Evolutionary conservation across 768 basidiomycete species (phyloP), one percentile per base, ranked within the genome.

Genomic region (Pleurotus tuber-regium): DNA sequence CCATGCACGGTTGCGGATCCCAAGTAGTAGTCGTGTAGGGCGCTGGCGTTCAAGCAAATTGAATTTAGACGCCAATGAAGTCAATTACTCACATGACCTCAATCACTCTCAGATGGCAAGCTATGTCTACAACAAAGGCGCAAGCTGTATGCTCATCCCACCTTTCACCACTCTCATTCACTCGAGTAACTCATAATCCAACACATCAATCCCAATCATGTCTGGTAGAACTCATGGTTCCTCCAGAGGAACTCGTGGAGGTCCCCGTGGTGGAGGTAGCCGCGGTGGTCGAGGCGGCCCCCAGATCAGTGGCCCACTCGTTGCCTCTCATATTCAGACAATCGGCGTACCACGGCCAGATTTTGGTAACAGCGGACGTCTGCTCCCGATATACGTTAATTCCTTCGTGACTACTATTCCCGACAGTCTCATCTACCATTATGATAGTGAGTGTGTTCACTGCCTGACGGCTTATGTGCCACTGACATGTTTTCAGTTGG

Each of bases 301-400:
- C 16, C 53, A 65, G 44, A 54, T 58, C 43, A 61, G 62, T 50
- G 61, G 57, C 24, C 67, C 67, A 54, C 29, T 58, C 29, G 57
- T 68, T 48, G 59, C 65, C 18, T 63, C 71, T 23, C 74, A 76
- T 47, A 66, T 78, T 50, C 66, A 74, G 10, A 73, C 84, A 24
- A 71, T 88, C 33, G 88, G 87, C 14, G 89, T 90, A 30, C 84
- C 77, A 58, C 75, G 89, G 33, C 77, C 85, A 24, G 77, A 73
- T 30, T 87, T 77, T 58, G 89, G 86, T 18, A 75, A 70, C 0
- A 71, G 73, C 8, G 89, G 89, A 3, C 63, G 62, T 19, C 58
- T 61, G 36, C 54, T 72, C 11, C 64, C 65, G 21, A 70, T 76
- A 43, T 68, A 53, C 46, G 75, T 78, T 26, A 92, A 92, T 63